Base-by-base conservation (phyloP, 345 rosid genomes). In the Corchorus olitorius region DNA sequence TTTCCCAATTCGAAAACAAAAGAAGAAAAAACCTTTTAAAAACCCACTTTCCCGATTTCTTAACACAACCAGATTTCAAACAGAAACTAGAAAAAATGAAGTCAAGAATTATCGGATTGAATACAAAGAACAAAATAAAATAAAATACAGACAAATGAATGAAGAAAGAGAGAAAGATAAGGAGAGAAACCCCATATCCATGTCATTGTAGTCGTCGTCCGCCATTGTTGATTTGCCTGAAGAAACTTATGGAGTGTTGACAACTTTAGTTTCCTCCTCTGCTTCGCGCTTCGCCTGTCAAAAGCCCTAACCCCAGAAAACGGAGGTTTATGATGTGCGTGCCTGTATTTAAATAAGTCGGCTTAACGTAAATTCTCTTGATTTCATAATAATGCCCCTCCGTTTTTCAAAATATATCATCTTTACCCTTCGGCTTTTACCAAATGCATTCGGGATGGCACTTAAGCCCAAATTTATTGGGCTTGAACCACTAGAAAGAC, bases 151-250 rank as follows among this genome's bases (percentile, higher is more conserved):
- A 11, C 8, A 50, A 10, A 17, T 2, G 43, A 34, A 6, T 6
- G 27, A 3, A 55, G 19, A 9, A 17, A 54, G 46, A 54, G 35
- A 22, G 65, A 27, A 27, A 27, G 27, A 27, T 58, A 8, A 65
- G 66, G 53, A 45, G 59, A 56, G 50, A 6, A 76, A 89, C 89
- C 91, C 94, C 85, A 89, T 81, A 49, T 91, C 93, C 27, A 81
- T 1, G 41, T 92, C 96, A 48, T 82, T 92, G 81, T 84, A 91
- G 58, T 91, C 94, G 0, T 91, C 97, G 78, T 91, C 96, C 8
- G 93, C 98, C 98, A 92, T 90, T 71, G 76, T 71, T 61, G 72
- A 74, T 66, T 56, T 22, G 16, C 54, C 43, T 61, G 1, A 61
- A 74, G 76, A 74, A 61, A 12, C 58, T 33, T 49, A 0, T 20